A percentile compares a stretch with the other conserved stretches of the same genome.
These are phyloP conservation scores for Kuraishia capsulata DNA, from an alignment of 805 yeast genomes.

Conservation along the genomic window DNA sequence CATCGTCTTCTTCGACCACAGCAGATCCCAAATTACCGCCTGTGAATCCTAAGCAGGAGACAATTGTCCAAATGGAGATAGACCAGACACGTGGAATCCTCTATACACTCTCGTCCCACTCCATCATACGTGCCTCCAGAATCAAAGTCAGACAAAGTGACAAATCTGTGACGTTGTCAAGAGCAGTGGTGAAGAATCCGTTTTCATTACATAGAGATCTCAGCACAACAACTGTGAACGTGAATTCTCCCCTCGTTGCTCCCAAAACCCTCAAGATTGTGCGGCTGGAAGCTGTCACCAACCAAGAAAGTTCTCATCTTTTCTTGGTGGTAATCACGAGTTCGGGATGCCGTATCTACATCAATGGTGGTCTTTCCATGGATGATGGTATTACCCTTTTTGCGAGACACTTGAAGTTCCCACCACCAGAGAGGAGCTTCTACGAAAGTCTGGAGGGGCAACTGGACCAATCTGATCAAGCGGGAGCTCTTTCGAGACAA, in stretches of 20 bases:
- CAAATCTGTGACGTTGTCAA: conserved; percentile 20
- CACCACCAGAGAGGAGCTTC: conserved; percentile 27
- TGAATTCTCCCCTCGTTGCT: conserved; percentile 35
- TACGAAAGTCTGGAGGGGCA: conserved; percentile 20
- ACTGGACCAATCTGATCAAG: conserved; percentile 28
- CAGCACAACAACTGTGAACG: conserved; percentile 25
- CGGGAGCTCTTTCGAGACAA: conserved; percentile 16
- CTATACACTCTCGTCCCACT: conserved; percentile 75
- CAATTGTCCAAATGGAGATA: conserved; percentile 52
- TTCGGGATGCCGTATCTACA: conserved; percentile 73
- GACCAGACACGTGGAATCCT: conserved; percentile 73
- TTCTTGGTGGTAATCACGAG: conserved; percentile 72
- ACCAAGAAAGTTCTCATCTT: conserved; percentile 56
- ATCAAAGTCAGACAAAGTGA: conserved; percentile 35
- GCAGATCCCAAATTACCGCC: conserved; percentile 3
- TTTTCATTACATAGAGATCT: conserved; percentile 36
- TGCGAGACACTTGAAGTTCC: conserved; percentile 33
- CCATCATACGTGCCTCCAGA: conserved; percentile 73
- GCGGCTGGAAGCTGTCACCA: conserved; percentile 45
- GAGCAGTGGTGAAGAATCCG: conserved; percentile 28
- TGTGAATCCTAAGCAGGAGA: conserved; percentile 33
- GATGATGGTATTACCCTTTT: conserved; percentile 20
- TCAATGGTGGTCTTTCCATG: conserved; percentile 35
- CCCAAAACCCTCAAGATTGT: conserved; percentile 51
- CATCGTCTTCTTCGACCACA: conserved; percentile 6